Percentiles rank a stretch among this genome's conserved stretches.
phyloP scores from a whole-genome alignment of 1,284 basidiomycete species.

The Ganoderma meredithae region DNA sequence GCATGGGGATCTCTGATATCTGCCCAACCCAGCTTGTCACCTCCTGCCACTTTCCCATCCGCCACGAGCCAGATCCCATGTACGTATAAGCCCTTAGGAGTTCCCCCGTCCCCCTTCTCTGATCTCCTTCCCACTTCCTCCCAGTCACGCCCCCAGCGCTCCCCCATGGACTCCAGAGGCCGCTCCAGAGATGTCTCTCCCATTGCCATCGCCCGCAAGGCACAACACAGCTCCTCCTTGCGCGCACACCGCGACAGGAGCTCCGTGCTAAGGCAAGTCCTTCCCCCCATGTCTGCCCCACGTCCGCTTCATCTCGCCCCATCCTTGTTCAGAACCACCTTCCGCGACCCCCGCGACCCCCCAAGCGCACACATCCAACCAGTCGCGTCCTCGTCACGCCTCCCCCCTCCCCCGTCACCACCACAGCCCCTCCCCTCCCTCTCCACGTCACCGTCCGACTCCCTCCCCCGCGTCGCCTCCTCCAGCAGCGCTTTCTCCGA shows the following conservation, averaged over 20 bases:
- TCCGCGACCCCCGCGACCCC: constrained; percentile 21
- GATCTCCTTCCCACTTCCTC: constrained; percentile 27
- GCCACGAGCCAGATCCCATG: constrained; percentile 18
- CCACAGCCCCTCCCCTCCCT: constrained; percentile 25
- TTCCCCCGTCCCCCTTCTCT: constrained; percentile 34
- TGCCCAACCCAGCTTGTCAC: constrained; percentile 23
- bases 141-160: constrained; percentile 25
- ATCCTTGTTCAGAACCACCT: constrained; percentile 23
- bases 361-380: constrained; percentile 23
- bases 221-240: constrained; percentile 13
- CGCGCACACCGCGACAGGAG: constrained; percentile 19
- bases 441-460: constrained; percentile 36
- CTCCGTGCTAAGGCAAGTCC: constrained; percentile 24
- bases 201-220: constrained; percentile 33
- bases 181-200: constrained; percentile 41
- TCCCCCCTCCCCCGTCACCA: constrained; percentile 30
- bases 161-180: constrained; percentile 39
- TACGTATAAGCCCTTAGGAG: constrained; percentile 36
- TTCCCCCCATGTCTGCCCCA: constrained; percentile 14
- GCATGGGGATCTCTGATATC: constrained; percentile 31
- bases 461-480: constrained; percentile 32
- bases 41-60: constrained; percentile 21
- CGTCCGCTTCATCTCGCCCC: constrained; percentile 21
- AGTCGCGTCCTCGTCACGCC: constrained; percentile 36
- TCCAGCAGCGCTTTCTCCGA: constrained; percentile 42